Conservation (phyloP, 2,329 filamentous ascomycete genomes). For the Paecilomyces sp. region DNA sequence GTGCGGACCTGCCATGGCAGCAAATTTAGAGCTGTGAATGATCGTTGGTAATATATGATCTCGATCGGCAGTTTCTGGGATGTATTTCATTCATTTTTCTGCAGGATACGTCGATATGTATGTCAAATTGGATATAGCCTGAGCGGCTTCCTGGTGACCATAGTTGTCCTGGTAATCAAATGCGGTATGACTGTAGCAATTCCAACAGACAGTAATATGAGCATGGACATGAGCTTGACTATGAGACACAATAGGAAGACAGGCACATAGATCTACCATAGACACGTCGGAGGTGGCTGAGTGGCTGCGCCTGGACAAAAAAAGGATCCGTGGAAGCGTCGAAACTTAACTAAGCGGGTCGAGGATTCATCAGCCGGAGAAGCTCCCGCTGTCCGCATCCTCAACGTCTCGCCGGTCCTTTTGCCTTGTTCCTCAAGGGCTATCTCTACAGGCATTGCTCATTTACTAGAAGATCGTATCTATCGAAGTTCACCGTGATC, state of each 20-base stretch:
- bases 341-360: neutral
- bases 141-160: neutral
- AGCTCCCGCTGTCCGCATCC: neutral
- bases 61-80: neutral
- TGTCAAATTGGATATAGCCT: neutral
- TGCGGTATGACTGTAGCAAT: neutral
- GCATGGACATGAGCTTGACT: too few species aligned
- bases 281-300: neutral
- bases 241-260: too few species aligned
- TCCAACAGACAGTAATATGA: too few species aligned
- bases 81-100: neutral
- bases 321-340: neutral
- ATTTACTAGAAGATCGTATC: neutral
- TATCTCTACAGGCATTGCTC: neutral
- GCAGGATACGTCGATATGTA: neutral
- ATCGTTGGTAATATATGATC: neutral
- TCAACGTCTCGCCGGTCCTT: neutral
- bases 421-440: neutral
- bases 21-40: neutral
- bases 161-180: neutral
- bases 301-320: neutral
- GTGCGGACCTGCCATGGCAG: neutral
- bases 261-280: too few species aligned
- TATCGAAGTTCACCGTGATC: neutral
- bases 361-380: neutral